These are phyloP conservation scores for Pholiota conissans DNA, from an alignment of 768 basidiomycete species.

Conservation along the genomic window DNA sequence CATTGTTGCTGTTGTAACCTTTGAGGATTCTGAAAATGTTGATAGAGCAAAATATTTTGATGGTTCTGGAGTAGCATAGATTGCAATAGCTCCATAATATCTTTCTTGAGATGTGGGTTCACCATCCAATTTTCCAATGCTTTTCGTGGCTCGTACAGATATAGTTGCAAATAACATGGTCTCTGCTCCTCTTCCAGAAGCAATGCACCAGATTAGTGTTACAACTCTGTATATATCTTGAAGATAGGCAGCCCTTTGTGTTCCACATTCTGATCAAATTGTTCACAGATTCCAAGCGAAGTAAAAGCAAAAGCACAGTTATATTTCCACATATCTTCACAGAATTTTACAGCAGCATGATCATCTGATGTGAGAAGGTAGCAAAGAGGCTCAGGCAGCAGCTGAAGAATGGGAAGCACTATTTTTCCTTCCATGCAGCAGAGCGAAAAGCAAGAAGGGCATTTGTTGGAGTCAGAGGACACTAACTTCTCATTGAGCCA, in stretches of 20 bases:
- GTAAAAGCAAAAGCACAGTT: slow-evolving; percentile 41
- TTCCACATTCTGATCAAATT: slow-evolving; percentile 15
- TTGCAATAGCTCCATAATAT: too few relatives aligned
- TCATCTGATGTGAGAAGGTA: slow-evolving; percentile 11
- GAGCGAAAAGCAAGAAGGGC: slow-evolving; percentile 7
- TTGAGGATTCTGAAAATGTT: too few relatives aligned
- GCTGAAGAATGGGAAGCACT: background rate
- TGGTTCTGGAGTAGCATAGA: too few relatives aligned
- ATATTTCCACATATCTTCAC: slow-evolving; percentile 34
- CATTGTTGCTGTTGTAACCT: too few relatives aligned
- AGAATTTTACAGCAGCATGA: slow-evolving; percentile 21
- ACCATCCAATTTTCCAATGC: slow-evolving; percentile 27
- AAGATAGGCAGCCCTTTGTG: background rate
- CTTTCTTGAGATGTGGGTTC: too few relatives aligned
- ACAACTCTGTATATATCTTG: slow-evolving; percentile 31
- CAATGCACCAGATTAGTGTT: slow-evolving; percentile 34
- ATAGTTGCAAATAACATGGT: slow-evolving; percentile 39
- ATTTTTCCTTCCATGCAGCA: slow-evolving; percentile 9
- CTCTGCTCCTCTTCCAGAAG: slow-evolving; percentile 16
- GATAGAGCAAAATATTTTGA: too few relatives aligned
- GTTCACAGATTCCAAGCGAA: slow-evolving; percentile 31
- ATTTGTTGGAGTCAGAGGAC: background rate
- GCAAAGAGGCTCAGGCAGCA: background rate
- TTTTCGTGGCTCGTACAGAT: slow-evolving; percentile 33
- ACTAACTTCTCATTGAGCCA: background rate